These are phyloP conservation scores for Umbellularia californica DNA, from an alignment of 164 flowering plant species.

Conservation along the genomic window DNA sequence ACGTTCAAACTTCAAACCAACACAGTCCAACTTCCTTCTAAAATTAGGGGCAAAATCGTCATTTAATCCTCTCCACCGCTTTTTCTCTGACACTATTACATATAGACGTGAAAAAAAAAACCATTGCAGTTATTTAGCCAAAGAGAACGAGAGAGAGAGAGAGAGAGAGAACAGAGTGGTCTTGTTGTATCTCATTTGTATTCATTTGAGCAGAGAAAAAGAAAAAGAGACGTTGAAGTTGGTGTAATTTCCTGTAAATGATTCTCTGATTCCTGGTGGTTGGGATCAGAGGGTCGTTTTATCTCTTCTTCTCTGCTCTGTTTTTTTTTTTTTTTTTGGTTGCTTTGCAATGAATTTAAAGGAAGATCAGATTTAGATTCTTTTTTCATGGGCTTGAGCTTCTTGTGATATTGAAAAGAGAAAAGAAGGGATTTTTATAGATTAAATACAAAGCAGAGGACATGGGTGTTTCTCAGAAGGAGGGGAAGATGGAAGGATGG, in stretches of 20 bases:
- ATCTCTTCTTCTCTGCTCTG: not conserved
- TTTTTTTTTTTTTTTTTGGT: not conserved
- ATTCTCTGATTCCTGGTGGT: constrained; percentile 52
- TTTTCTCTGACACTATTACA: constrained; percentile 11
- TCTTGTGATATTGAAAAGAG: not conserved
- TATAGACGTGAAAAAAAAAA: not conserved
- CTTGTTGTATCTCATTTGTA: not conserved
- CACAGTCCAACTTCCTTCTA: too few relatives aligned
- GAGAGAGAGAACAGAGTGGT: constrained; percentile 1
- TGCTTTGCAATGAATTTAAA: not conserved
- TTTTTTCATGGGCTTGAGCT: constrained; percentile 4
- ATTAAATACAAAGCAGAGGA: constrained; percentile 1
- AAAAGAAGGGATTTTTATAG: not conserved
- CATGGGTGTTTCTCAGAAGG: constrained; percentile 35
- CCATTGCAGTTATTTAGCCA: constrained; percentile 8
- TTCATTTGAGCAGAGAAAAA: not conserved
- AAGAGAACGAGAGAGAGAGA: not conserved
- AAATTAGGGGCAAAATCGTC: constrained; percentile 11
- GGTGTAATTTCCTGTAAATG: constrained; percentile 13
- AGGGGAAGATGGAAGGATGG: constrained; percentile 80
- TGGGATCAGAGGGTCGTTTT: constrained; percentile 54
- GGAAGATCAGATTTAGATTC: constrained; percentile 10
- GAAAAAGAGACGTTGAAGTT: not conserved
- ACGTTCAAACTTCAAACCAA: not conserved
- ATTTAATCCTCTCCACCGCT: not conserved